A percentile compares a stretch with the other conserved stretches of the same genome.
These are phyloP conservation scores for Chrysoporthe deuterocubensis DNA, from an alignment of 2,329 filamentous ascomycete genomes.

Conservation along the genomic window DNA sequence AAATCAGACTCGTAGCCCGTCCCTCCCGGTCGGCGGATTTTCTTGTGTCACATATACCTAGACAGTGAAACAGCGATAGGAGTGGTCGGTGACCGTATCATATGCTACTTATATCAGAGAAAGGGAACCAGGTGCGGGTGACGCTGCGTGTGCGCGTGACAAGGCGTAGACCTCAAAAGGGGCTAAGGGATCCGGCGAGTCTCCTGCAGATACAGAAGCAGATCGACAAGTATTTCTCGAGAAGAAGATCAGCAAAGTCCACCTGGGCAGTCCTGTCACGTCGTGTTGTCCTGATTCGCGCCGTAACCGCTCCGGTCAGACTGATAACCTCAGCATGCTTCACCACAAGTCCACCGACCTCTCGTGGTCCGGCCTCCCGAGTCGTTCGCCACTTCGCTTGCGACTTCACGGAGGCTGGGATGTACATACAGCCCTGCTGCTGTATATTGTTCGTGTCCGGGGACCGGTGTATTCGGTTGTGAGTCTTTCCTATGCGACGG, in stretches of 20 bases:
- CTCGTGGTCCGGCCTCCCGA: too few species aligned
- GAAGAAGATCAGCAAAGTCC: not conserved
- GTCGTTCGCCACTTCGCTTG: not conserved
- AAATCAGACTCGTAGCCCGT: not conserved
- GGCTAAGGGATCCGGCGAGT: not conserved
- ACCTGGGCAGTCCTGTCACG: not conserved
- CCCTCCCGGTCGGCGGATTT: not conserved
- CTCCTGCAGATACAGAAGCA: not conserved
- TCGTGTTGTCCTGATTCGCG: not conserved
- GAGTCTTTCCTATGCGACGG: constrained; percentile 10
- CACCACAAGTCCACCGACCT: not conserved
- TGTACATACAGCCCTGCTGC: not conserved
- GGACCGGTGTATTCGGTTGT: constrained; percentile 16
- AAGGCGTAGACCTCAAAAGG: not conserved
- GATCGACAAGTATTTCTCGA: not conserved
- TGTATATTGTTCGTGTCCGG: constrained; percentile 3
- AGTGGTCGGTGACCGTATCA: not conserved
- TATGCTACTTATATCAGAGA: not conserved
- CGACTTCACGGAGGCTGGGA: not conserved
- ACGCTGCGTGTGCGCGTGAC: constrained; percentile 3
- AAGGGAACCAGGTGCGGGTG: not conserved
- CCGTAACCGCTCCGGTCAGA: not conserved
- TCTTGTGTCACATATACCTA: not conserved
- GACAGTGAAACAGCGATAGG: not conserved
- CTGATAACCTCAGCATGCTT: not conserved